phyloP scores from a whole-genome alignment of 1,284 basidiomycete genomes.

The Ceratobasidium sp. region DNA sequence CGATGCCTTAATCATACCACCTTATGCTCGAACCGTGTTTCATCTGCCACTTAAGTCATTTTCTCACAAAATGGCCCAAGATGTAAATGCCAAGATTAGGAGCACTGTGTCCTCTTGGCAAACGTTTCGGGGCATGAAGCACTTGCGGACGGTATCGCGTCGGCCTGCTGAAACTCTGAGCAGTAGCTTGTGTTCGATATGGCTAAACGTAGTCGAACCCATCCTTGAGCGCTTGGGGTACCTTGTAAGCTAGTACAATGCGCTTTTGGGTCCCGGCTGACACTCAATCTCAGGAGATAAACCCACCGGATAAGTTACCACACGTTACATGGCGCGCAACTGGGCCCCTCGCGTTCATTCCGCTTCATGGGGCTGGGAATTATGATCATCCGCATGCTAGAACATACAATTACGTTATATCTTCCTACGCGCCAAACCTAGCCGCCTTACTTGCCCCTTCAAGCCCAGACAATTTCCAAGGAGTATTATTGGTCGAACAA shows the following conservation, averaged over 20 bases:
- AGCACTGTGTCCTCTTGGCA: not conserved
- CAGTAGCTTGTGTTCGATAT: not conserved
- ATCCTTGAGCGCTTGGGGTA: not conserved
- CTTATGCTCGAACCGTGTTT: not conserved
- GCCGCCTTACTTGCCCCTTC: not conserved
- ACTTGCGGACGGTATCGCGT: not conserved
- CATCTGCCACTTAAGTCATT: not conserved
- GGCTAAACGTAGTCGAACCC: not conserved
- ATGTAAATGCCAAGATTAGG: not conserved
- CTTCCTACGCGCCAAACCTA: not conserved
- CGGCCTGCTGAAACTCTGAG: too few species aligned
- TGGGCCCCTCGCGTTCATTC: not conserved
- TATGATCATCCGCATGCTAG: not conserved
- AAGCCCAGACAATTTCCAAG: not conserved
- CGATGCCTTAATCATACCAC: not conserved
- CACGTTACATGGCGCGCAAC: conserved; percentile 5
- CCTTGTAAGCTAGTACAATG: not conserved
- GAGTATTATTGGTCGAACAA: not conserved
- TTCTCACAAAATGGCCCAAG: not conserved
- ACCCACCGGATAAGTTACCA: not conserved
- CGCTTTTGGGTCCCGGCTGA: not conserved
- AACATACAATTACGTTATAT: not conserved
- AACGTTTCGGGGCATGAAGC: not conserved
- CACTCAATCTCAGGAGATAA: not conserved
- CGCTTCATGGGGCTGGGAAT: not conserved